A percentile compares a stretch with the other conserved stretches of the same genome.
Evolutionary conservation across 2,329 filamentous ascomycete genomes (phyloP).

Genomic region (Cercospora sesami): DNA sequence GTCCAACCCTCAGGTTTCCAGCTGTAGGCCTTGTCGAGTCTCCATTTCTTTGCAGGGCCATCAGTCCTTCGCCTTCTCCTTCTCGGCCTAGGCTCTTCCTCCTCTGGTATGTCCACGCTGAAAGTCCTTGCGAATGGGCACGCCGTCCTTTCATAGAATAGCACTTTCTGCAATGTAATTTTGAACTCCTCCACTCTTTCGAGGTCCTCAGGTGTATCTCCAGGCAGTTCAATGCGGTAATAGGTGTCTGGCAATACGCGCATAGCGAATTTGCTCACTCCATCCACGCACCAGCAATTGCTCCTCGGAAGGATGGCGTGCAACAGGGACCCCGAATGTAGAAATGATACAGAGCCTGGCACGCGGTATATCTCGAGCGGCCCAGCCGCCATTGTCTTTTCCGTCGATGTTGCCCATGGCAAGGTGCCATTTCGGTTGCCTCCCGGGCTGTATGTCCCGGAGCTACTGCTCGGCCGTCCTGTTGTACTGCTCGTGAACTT

Average conservation of each 20-base stretch:
- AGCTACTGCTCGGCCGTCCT: slow-evolving; percentile 33
- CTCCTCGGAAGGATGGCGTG: slow-evolving; percentile 86
- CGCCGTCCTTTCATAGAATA: slow-evolving; percentile 83
- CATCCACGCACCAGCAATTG: slow-evolving; percentile 91
- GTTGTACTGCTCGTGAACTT: slow-evolving; percentile 54
- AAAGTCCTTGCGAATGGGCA: slow-evolving; percentile 83
- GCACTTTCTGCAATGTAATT: slow-evolving; percentile 66
- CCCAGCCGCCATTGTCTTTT: slow-evolving; percentile 78
- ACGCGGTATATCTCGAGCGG: slow-evolving; percentile 81
- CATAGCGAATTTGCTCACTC: slow-evolving; percentile 79
- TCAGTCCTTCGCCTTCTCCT: slow-evolving; percentile 67
- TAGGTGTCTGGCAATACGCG: slow-evolving; percentile 81
- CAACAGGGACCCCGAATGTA: slow-evolving; percentile 79
- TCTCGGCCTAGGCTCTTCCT: slow-evolving; percentile 62
- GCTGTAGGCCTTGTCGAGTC: slow-evolving; percentile 44
- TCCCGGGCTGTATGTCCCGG: slow-evolving; percentile 25
- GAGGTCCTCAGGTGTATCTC: slow-evolving; percentile 63
- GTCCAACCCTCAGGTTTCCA: slow-evolving; percentile 48
- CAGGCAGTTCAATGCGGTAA: slow-evolving; percentile 84
- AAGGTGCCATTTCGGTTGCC: slow-evolving; percentile 54
- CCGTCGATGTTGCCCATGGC: slow-evolving; percentile 72
- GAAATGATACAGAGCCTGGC: slow-evolving; percentile 80
- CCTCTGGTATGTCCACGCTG: slow-evolving; percentile 69
- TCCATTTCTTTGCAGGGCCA: slow-evolving; percentile 55
- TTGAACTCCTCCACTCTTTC: slow-evolving; percentile 67